Evolutionary conservation across 2,329 filamentous ascomycete species (phyloP).

Genomic region (Xylaria sp.): DNA sequence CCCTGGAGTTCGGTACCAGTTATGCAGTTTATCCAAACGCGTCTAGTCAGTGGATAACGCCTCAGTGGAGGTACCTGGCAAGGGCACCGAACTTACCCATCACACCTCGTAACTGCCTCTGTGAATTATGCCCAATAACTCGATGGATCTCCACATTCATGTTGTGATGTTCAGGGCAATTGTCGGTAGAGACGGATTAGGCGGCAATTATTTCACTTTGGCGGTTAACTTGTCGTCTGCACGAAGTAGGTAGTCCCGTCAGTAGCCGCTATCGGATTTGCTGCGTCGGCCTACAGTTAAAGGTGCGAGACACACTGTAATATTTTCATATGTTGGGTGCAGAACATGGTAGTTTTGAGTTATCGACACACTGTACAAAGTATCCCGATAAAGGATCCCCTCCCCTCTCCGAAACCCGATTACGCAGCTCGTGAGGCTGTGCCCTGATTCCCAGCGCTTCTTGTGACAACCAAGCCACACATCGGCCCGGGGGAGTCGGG

Average conservation of each 20-base stretch:
- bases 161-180: no score
- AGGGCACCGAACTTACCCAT: no score
- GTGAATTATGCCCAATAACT: no score
- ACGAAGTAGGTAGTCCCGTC: not conserved
- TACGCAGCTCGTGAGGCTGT: constrained; percentile 17
- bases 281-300: not conserved
- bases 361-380: not conserved
- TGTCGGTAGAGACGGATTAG: not conserved
- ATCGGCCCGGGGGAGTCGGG: not conserved
- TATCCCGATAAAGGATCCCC: not conserved
- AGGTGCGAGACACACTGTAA: not conserved
- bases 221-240: no score
- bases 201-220: not conserved
- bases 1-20: no score
- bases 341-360: not conserved
- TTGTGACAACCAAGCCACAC: not conserved
- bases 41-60: no score
- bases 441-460: not conserved
- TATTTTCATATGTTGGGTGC: not conserved
- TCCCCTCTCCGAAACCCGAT: not conserved
- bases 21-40: no score
- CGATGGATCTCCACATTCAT: no score
- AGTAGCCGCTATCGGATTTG: not conserved
- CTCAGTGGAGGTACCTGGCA: no score
- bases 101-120: no score